phyloP scores from a whole-genome alignment of 2,329 filamentous ascomycete genomes.

The Fusarium hainanense region DNA sequence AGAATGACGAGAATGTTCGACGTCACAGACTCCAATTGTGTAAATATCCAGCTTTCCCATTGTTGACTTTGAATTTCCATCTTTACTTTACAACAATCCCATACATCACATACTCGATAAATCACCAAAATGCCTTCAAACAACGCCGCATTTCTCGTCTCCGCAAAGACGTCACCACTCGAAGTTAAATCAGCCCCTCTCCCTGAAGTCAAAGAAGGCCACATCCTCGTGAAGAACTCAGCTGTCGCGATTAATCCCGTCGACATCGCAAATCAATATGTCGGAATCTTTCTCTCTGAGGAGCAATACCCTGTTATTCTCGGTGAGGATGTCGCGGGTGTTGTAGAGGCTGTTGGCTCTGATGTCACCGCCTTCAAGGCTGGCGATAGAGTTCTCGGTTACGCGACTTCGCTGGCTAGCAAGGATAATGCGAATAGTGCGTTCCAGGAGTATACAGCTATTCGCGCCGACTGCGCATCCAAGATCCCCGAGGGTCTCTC shows the following conservation, averaged over 20 bases:
- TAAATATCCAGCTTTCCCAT: not conserved
- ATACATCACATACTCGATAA: rapidly evolving
- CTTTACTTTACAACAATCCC: not conserved
- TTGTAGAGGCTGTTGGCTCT: conserved; percentile 47
- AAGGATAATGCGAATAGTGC: conserved; percentile 41
- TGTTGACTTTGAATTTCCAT: not conserved
- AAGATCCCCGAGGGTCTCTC: conserved; percentile 35
- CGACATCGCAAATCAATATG: conserved; percentile 42
- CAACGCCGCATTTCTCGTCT: conserved; percentile 19
- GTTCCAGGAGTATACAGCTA: conserved; percentile 31
- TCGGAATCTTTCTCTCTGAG: conserved; percentile 4
- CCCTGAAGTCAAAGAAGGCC: not conserved
- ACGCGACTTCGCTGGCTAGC: conserved; percentile 48
- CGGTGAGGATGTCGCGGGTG: conserved; percentile 50
- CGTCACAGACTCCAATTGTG: not conserved
- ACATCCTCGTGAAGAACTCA: conserved; percentile 46
- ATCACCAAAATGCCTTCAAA: conserved; percentile 19
- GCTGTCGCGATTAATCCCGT: conserved; percentile 50
- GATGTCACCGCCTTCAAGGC: conserved; percentile 35
- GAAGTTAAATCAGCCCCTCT: conserved; percentile 30
- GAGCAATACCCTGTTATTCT: conserved; percentile 39
- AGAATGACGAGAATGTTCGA: not conserved
- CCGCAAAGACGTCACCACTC: conserved; percentile 28
- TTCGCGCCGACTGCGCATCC: conserved; percentile 23
- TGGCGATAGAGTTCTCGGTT: conserved; percentile 40